A percentile compares a stretch with the other conserved stretches of the same genome.
Evolutionary conservation across 2,329 filamentous ascomycete species (phyloP).

Genomic region (Aspergillus piperis): DNA sequence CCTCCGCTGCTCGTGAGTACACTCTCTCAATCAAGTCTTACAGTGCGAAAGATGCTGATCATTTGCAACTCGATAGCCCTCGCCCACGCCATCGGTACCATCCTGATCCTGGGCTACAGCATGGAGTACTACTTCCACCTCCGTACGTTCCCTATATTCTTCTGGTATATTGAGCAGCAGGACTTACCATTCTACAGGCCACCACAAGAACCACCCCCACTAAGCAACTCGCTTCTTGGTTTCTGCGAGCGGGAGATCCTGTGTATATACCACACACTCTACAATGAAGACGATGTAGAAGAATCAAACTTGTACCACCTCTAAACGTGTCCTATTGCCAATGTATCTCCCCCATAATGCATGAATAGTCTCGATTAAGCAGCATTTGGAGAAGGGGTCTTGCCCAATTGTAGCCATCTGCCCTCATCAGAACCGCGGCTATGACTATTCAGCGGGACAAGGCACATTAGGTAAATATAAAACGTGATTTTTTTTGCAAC

Average conservation of each 20-base stretch:
- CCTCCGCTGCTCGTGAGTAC: slow-evolving; percentile 80
- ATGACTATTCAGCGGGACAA: too few species aligned
- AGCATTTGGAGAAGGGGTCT: too few species aligned
- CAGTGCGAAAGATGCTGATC: neutral
- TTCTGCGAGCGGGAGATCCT: slow-evolving; percentile 29
- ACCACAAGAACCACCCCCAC: slow-evolving; percentile 99
- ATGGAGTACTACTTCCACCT: slow-evolving; percentile 99
- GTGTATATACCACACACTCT: slow-evolving; percentile 45
- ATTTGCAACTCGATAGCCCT: slow-evolving; percentile 63
- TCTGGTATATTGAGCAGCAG: neutral
- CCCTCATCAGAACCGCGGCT: too few species aligned
- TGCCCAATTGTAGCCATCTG: too few species aligned
- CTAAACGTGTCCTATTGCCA: too few species aligned
- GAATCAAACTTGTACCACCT: slow-evolving; percentile 19
- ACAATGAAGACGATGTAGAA: slow-evolving; percentile 35
- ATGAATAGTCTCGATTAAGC: too few species aligned
- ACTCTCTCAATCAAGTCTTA: neutral
- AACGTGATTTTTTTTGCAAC: too few species aligned
- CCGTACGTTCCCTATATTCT: slow-evolving; percentile 63
- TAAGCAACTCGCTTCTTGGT: slow-evolving; percentile 53
- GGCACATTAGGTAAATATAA: too few species aligned
- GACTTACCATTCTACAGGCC: slow-evolving; percentile 60
- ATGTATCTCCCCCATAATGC: too few species aligned
- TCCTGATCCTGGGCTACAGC: slow-evolving; percentile 84
- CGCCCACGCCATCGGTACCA: slow-evolving; percentile 76